Evolutionary conservation across 306 rosid species (phyloP), one percentile per base, ranked within the genome.

Genomic region (Vigna angularis): DNA sequence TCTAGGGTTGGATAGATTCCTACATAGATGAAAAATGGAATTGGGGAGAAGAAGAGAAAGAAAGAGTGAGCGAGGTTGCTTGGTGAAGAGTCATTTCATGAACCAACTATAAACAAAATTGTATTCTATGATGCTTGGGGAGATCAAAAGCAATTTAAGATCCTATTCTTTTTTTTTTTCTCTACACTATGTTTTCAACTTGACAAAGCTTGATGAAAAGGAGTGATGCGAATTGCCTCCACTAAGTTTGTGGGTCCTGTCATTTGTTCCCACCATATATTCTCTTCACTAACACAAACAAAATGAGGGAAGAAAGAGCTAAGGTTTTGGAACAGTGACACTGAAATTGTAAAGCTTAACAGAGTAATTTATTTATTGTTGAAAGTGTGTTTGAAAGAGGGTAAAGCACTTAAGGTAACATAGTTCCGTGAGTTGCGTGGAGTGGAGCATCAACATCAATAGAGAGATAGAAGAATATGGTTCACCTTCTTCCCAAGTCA

Each of bases 51-150:
- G 66, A 57, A 12, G 15, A 10, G 14, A 44, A 10, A 18, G 59
- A 76, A 55, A 73, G 75, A 18, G 20, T 84, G 86, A 32, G 36
- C 4, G 36, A 32, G 75, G 76, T 83, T 84, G 81, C 85, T 86
- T 83, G 92, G 91, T 89, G 93, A 82, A 91, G 52, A 85, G 94
- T 89, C 97, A 89, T 85, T 82, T 89, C 92, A 83, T 77, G 79
- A 83, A 89, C 89, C 83, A 86, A 81, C 86, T 76, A 86, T 78
- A 77, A 81, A 86, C 79, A 84, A 84, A 84, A 70, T 73, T 79
- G 86, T 71, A 86, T 84, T 89, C 75, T 77, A 84, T 84, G 87
- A 89, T 87, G 88, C 90, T 86, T 83, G 77, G 66, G 74, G 52
- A 0, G 48, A 85, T 73, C 81, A 81, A 91, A 91, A 86, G 86